Evolutionary conservation across 2,329 filamentous ascomycete species (phyloP), one percentile per base, ranked within the genome.

Genomic region (Aspergillus fischeri): DNA sequence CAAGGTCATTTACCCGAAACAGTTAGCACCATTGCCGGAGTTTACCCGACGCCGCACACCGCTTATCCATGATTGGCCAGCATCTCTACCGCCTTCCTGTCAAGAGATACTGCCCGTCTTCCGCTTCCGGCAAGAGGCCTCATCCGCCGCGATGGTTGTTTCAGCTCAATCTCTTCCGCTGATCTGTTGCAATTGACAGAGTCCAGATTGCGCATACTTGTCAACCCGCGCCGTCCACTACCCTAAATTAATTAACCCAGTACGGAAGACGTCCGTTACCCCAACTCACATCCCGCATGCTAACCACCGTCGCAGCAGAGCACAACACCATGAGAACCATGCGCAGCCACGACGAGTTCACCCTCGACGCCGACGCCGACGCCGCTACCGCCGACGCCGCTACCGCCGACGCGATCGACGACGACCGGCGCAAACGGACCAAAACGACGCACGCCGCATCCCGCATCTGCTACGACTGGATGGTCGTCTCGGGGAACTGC

Each of bases 391-490:
- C 41, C 2, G 38, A 45, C n/a, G 2, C 20, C 42, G 3, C 25
- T 5, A 27, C 25, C 25, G 25, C 21, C 8, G 44, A 35, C 10
- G 28, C 28, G 28, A 28, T 24, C 28, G 53, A 61, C 28, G 53
- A 61, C 17, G 29, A 35, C 27, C 55, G 52, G 4, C 58, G 54
- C n/a, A 60, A 60, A 32, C 56, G 58, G 27, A 58, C 47, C 38
- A 55, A 59, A 24, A 41, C 41, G 14, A 17, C 55, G 3, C 25
- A 63, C 65, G 1, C 77, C 73, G 52, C 67, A 78, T 10, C 73
- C 70, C 25, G 67, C 64, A 2, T 78, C 78, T 58, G 62, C 68
- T 32, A 74, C 72, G 65, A 68, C 64, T 21, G 67, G 67, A 65
- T 69, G 66, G 54, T 69, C 38, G 60, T 66, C 10, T 59, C 59